Base-by-base conservation (phyloP, 2,329 filamentous ascomycete genomes). In the Botrytis paeoniae region DNA sequence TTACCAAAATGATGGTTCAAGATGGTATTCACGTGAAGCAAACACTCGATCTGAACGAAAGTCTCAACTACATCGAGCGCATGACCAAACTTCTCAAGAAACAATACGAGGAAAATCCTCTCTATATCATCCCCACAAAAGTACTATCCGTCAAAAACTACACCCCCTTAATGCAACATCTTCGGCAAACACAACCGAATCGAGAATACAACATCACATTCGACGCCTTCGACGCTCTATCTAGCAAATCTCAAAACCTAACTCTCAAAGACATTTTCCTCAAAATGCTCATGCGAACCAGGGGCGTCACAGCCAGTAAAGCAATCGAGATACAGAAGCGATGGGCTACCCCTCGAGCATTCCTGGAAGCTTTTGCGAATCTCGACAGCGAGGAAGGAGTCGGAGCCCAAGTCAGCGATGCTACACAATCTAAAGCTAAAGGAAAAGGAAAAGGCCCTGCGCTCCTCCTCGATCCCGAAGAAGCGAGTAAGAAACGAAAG, bases 261-360 rank as follows among this genome's bases (percentile, higher is more conserved):
- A 93, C 92, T 0, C 83, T 95, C 16, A 85, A 92, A 72, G 93
- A 96, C 77, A 81, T 95, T 0, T 95, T 89, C 77, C 83, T 96
- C 39, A 95, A 95, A 81, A 95, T 96, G 92, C 86, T 96, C 65
- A 94, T 96, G 92, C 93, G 91, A 75, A 93, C 88, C 2, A 87
- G 87, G 71, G 92, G 92, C 1, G 85, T 96, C 20, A 93, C 91
- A 0, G 92, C 91, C 4, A 92, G 95, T 77, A 93, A 92, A 78
- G 93, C 93, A 0, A 81, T 95, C 8, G 92, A 93, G 81, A 93
- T 96, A 20, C 93, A 95, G 79, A 90, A 89, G 76, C 83, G 86
- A n/a, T 96, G 93, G 92, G 88, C 86, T 76, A 95, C 93, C 2
- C 93, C 93, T 0, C 85, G 87, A 73, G 88, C 89, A 1, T 88